These are phyloP conservation scores for Plasmodium gaboni DNA, from an alignment of 169 alveolate genomes.

Conservation along the genomic window DNA sequence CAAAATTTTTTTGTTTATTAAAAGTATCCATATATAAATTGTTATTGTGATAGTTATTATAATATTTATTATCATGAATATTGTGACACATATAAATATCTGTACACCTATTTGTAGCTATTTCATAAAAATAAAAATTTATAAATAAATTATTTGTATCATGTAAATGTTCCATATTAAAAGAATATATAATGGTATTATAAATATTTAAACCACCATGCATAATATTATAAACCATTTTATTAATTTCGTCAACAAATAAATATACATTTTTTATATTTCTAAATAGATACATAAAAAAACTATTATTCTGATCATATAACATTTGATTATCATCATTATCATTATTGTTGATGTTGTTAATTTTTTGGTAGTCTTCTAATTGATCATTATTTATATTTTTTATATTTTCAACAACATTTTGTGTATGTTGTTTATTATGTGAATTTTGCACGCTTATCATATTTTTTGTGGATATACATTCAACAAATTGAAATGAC, in stretches of 20 bases:
- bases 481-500: too few species aligned
- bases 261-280: conserved; percentile 5
- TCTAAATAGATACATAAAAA: background rate
- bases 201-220: conserved; percentile 15
- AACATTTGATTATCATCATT: background rate
- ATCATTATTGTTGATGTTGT: background rate
- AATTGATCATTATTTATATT: background rate
- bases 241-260: conserved; percentile 40
- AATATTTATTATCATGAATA: background rate
- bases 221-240: conserved; percentile 7
- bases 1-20: background rate
- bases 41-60: background rate
- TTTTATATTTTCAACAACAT: background rate
- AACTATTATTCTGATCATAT: too few species aligned
- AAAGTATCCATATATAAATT: background rate
- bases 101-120: background rate
- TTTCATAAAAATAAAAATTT: conserved; percentile 40
- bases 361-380: background rate
- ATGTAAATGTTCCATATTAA: background rate
- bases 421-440: too few species aligned
- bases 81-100: background rate
- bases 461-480: too few species aligned
- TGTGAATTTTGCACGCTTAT: too few species aligned
- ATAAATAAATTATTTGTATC: conserved; percentile 8
- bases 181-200: background rate